Conservation (phyloP, 306 rosid genomes). For the Vigna trinervia region DNA sequence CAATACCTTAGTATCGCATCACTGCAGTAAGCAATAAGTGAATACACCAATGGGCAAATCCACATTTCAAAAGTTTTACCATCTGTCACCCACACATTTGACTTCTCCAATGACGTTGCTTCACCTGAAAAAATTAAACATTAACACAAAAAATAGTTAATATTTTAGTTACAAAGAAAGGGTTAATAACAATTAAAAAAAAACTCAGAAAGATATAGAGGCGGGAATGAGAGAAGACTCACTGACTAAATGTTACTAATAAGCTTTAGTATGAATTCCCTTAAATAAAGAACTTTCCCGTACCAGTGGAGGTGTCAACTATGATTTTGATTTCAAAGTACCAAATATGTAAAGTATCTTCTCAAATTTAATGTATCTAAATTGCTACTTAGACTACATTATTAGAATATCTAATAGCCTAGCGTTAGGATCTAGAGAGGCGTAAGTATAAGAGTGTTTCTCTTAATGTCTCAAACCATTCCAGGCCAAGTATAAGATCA, state of each 20-base stretch:
- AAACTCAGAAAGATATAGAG: neutral
- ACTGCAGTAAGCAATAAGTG: constrained; percentile 70
- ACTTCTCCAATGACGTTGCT: constrained; percentile 66
- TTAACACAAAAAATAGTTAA: constrained; percentile 17
- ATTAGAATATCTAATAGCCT: neutral
- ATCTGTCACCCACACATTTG: constrained; percentile 71
- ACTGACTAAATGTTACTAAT: constrained; percentile 2
- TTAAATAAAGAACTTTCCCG: neutral
- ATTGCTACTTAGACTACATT: neutral
- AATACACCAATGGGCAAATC: constrained; percentile 83
- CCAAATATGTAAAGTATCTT: neutral
- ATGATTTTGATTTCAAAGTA: constrained; percentile 8
- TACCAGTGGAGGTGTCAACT: neutral
- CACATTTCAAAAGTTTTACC: constrained; percentile 81
- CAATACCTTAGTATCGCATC: constrained; percentile 83
- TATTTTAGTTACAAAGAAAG: constrained; percentile 3
- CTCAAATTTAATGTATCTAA: neutral
- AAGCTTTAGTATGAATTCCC: constrained; percentile 2
- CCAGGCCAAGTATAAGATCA: neutral
- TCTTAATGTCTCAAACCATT: neutral
- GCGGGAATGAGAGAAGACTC: neutral
- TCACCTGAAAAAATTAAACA: constrained; percentile 58
- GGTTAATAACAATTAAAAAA: constrained; percentile 27
- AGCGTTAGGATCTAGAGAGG: neutral
- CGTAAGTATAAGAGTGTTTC: neutral